phyloP scores from a whole-genome alignment of 805 yeast genomes.

The Kodamaea hsintzibuensis region DNA sequence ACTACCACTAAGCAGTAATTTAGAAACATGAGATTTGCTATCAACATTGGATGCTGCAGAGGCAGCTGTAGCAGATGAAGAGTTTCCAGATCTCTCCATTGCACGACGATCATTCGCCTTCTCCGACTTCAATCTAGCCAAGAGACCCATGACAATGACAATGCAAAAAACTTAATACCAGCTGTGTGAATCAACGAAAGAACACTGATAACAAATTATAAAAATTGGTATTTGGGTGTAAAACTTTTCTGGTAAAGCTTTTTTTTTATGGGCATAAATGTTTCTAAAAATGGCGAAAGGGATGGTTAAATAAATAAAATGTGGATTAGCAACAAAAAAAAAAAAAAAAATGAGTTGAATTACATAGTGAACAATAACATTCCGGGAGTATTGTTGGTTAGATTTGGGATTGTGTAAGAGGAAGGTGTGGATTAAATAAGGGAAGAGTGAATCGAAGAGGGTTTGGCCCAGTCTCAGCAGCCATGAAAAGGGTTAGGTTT shows the following conservation, averaged over 20 bases:
- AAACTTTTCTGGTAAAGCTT: constrained; percentile 2
- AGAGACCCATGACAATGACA: constrained; percentile 22
- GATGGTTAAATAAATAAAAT: constrained; percentile 6
- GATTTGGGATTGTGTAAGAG: neutral
- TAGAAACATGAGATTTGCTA: constrained; percentile 15
- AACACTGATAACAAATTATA: neutral
- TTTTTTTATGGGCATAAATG: constrained; percentile 2
- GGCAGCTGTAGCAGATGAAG: neutral
- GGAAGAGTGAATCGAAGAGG: neutral
- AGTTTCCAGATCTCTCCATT: neutral
- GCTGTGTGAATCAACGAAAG: neutral
- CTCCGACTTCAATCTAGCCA: constrained; percentile 20
- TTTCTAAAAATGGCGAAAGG: constrained; percentile 11
- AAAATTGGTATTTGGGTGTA: neutral
- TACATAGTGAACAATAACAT: constrained; percentile 1
- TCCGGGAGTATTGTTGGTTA: constrained; percentile 1
- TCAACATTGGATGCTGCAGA: constrained; percentile 11
- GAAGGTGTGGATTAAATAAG: neutral
- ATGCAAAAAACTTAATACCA: neutral
- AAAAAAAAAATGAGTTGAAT: neutral
- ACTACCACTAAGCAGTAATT: constrained; percentile 26
- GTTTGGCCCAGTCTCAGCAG: neutral
- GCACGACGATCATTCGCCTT: constrained; percentile 4
- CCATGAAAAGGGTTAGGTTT: too few relatives aligned
- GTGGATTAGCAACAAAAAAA: neutral